Base-by-base conservation (phyloP, 306 rosid species). In the Malus orientalis region DNA sequence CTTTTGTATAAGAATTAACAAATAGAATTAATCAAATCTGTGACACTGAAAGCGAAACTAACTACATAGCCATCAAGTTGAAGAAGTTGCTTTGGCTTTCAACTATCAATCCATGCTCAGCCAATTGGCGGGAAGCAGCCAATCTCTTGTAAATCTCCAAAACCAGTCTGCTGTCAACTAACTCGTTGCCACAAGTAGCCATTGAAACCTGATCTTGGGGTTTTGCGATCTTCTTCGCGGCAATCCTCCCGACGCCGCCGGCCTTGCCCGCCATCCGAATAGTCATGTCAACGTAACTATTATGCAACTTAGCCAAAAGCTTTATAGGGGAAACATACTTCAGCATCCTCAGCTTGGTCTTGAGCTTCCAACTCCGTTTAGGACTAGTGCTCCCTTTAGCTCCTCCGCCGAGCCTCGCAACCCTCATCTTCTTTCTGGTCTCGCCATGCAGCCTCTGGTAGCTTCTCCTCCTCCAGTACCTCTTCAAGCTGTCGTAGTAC, bases 111-210 rank as follows among this genome's bases (percentile, higher is more conserved):
- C 55, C 55, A 51, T 16, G 55, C 2, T 51, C 55, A 51, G 62
- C 62, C 0, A 75, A 70, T 65, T 83, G 27, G 20, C 69, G 57
- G 71, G 83, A 77, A 74, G 83, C 76, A 3, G 83, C 81, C 47
- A 80, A 42, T 47, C 86, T 83, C 75, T 83, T 80, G 68, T 83
- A 86, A 29, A 83, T 74, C 81, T 78, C 85, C 79, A 80, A 49
- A 64, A 86, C 81, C 74, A 86, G 59, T 22, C 66, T 83, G 15
- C 67, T 22, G 12, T 83, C 87, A 20, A 86, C 79, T 18, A 72
- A 77, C 32, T 86, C 81, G 0, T 63, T 79, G 2, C 83, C 81
- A 54, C 32, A 29, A 74, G 54, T 25, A 51, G 20, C 81, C 60
- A 71, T 5, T 3, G 83, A 67, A 74, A 77, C 54, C 30, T 72